Evolutionary conservation across 2,329 filamentous ascomycete species (phyloP).

Genomic region (Arthroderma sp.): DNA sequence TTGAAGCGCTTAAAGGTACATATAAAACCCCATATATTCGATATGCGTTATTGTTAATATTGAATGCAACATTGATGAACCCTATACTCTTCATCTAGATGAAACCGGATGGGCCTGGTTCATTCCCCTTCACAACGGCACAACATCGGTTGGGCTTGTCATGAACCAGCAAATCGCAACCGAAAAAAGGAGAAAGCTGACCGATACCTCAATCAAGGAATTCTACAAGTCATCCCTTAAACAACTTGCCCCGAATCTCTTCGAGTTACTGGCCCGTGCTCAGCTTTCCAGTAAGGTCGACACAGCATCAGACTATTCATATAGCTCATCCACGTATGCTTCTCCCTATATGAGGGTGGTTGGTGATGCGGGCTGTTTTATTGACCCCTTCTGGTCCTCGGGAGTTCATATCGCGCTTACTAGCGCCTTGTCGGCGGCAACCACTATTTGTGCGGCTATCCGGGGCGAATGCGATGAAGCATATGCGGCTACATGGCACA

Average conservation of each 20-base stretch:
- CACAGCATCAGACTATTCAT: conserved; percentile 37
- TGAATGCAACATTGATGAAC: too few species aligned
- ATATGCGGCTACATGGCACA: conserved; percentile 29
- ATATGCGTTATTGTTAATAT: too few species aligned
- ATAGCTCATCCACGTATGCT: conserved; percentile 33
- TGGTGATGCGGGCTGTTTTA: conserved; percentile 39
- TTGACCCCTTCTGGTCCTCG: conserved; percentile 38
- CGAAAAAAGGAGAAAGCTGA: conserved; percentile 22
- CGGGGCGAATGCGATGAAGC: conserved; percentile 28
- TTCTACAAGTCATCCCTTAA: conserved; percentile 25
- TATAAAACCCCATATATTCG: conserved; percentile 7
- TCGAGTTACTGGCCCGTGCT: conserved; percentile 20
- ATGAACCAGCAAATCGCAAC: conserved; percentile 26
- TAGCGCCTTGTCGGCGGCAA: conserved; percentile 34
- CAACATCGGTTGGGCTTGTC: conserved; percentile 32
- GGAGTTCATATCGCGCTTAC: conserved; percentile 36
- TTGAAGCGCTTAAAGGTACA: conserved; percentile 30
- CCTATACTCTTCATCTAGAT: conserved; percentile 23
- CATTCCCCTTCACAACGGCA: conserved; percentile 39
- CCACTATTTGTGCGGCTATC: conserved; percentile 29
- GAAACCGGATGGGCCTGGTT: conserved; percentile 39
- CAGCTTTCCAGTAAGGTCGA: conserved; percentile 26
- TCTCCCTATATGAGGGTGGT: conserved; percentile 28
- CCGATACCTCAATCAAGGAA: conserved; percentile 12
- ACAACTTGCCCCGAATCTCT: conserved; percentile 18